Percentiles rank a stretch among this genome's conserved stretches.
Conservation (phyloP, 495 filamentous ascomycete genomes). For the Sporormia fimetaria region DNA sequence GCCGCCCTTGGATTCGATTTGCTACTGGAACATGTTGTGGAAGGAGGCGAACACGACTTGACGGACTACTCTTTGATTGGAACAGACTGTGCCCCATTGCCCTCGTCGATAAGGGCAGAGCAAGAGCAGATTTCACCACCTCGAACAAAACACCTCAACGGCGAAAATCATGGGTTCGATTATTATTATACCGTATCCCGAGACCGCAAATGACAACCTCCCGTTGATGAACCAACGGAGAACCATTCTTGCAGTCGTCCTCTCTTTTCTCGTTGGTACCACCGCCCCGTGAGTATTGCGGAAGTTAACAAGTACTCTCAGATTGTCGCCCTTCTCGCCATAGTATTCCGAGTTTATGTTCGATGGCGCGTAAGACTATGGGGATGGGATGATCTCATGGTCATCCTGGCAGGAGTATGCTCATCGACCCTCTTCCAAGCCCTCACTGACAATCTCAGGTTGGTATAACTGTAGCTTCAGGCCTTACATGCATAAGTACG, state of each 20-base stretch:
- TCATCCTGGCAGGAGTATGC: constrained; percentile 16
- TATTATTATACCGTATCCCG: too few relatives aligned
- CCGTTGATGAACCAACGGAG: constrained; percentile 15
- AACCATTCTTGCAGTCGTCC: constrained; percentile 11
- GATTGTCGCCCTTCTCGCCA: constrained; percentile 13
- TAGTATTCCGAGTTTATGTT: constrained; percentile 13
- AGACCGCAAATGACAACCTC: constrained; percentile 7
- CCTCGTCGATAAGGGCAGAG: too few relatives aligned
- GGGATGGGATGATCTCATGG: constrained; percentile 22
- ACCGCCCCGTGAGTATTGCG: neutral
- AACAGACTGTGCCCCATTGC: too few relatives aligned
- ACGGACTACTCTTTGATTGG: too few relatives aligned
- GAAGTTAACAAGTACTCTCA: neutral
- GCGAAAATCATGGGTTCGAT: too few relatives aligned
- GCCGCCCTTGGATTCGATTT: too few relatives aligned
- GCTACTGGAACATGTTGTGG: too few relatives aligned
- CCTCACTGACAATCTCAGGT: constrained; percentile 4
- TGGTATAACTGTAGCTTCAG: constrained; percentile 5
- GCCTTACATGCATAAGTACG: constrained; percentile 21
- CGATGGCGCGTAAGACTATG: constrained; percentile 6
- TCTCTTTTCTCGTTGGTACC: constrained; percentile 20
- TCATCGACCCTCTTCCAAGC: neutral
- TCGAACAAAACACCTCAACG: too few relatives aligned
- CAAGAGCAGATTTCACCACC: too few relatives aligned
- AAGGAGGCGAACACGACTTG: too few relatives aligned